Base-by-base conservation (phyloP, 2,329 filamentous ascomycete species). In the Botrytis fabae region DNA sequence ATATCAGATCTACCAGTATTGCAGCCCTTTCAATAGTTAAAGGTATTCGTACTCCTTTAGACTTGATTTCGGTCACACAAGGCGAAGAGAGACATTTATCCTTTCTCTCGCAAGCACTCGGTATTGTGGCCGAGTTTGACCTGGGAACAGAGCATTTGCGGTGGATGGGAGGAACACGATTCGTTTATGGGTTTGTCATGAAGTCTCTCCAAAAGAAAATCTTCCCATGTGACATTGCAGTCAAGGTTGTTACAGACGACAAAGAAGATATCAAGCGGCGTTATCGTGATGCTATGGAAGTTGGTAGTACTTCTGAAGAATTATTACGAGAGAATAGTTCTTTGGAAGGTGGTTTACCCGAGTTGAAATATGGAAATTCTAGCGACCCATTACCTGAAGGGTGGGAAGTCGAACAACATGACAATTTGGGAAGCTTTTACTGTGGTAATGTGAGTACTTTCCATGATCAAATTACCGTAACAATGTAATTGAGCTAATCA, bases 361-460 rank as follows among this genome's bases (percentile, higher is more conserved):
- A 86, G 18, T 84, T 98, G 46, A 87, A 88, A 77, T 96, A 92
- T 77, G 95, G 95, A 62, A 94, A 92, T 0, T 84, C 95, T 73
- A 87, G 88, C 63, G 93, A 96, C 77, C 85, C 90, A 18, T 81
- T 98, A 0, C 94, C 94, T 0, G 82, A 87, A 2, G 91, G 88
- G 64, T 98, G 95, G 94, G 86, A 91, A 74, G 84, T 91, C 25
- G 83, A 91, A 4, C 88, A 91, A 0, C 87, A 91, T 74, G 89
- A 95, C 75, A 93, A 91, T 32, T 85, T 98, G 73, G 94, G 94
- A 70, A 97, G 92, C 79, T 97, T 98, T 81, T 98, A 96, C 83
- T 92, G 91, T 38, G 95, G 95, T 74, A 98, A 97, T 80, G 89
- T 90, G 78, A 83, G 88, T 84, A 62, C n/a, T 54, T n/a, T 46